Conservation (phyloP, 495 filamentous ascomycete genomes). For the Neurospora sp. region DNA sequence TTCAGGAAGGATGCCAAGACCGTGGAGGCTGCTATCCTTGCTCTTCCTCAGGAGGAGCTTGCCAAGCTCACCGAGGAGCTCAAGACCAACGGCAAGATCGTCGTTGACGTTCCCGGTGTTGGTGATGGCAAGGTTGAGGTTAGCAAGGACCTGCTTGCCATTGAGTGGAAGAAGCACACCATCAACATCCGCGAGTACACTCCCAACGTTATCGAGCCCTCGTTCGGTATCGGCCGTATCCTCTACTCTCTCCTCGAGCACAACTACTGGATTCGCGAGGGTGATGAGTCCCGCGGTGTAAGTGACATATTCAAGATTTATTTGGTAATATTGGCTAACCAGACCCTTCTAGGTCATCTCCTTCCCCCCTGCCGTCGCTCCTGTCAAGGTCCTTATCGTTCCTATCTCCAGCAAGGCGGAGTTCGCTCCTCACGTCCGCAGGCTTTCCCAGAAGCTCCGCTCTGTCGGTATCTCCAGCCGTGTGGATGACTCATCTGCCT, state of each 20-base stretch:
- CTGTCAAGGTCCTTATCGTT: conserved; percentile 68
- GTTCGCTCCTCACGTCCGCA: conserved; percentile 48
- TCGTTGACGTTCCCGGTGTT: conserved; percentile 51
- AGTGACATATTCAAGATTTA: conserved; percentile 19
- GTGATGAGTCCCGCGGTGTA: conserved; percentile 59
- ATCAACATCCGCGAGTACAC: conserved; percentile 69
- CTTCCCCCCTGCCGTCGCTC: conserved; percentile 62
- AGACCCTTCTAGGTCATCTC: conserved; percentile 48
- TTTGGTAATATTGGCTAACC: conserved; percentile 10
- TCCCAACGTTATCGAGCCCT: conserved; percentile 78
- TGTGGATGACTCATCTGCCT: conserved; percentile 57
- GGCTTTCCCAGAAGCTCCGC: conserved; percentile 50
- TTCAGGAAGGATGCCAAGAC: conserved; percentile 75
- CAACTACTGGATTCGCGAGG: conserved; percentile 64
- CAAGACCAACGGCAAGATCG: conserved; percentile 53
- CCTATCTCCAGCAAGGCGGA: conserved; percentile 53
- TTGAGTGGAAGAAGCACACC: conserved; percentile 58
- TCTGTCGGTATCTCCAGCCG: conserved; percentile 50
- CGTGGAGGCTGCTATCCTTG: conserved; percentile 59
- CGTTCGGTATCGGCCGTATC: conserved; percentile 76
- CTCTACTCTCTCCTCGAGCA: conserved; percentile 73
- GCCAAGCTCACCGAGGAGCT: conserved; percentile 61
- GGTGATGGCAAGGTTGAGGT: conserved; percentile 52
- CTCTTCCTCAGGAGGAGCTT: conserved; percentile 56
- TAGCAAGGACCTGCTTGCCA: conserved; percentile 56